Evolutionary conservation across 2,329 filamentous ascomycete genomes (phyloP).

Genomic region (Pseudogymnoascus sp.): DNA sequence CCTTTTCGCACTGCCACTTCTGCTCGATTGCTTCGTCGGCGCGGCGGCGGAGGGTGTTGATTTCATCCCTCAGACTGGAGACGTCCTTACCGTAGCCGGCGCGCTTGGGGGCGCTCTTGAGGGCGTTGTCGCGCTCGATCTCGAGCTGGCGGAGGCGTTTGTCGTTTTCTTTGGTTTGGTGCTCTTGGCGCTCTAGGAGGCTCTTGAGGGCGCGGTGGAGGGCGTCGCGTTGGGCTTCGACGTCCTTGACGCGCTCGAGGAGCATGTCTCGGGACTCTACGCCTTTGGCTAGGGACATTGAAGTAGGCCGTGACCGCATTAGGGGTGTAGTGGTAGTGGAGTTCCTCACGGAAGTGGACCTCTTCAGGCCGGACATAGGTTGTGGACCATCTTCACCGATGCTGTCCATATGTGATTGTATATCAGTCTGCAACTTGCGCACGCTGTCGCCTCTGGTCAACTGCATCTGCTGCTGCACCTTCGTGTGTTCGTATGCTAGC

Average conservation of each 20-base stretch:
- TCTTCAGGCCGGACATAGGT: slow-evolving; percentile 47
- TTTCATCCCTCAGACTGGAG: slow-evolving; percentile 68
- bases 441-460: background rate
- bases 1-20: slow-evolving; percentile 94
- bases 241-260: slow-evolving; percentile 77
- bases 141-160: slow-evolving; percentile 74
- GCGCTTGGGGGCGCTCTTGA: slow-evolving; percentile 61
- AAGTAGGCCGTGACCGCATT: slow-evolving; percentile 6
- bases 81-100: slow-evolving; percentile 82
- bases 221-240: slow-evolving; percentile 88
- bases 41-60: slow-evolving; percentile 72
- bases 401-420: slow-evolving; percentile 37
- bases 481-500: slow-evolving; percentile 58
- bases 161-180: slow-evolving; percentile 73
- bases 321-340: slow-evolving; percentile 13
- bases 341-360: slow-evolving; percentile 43
- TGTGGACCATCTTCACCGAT: slow-evolving; percentile 53
- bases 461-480: slow-evolving; percentile 8
- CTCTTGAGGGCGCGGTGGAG: slow-evolving; percentile 80
- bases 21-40: slow-evolving; percentile 92
- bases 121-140: slow-evolving; percentile 65
- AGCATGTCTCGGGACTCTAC: slow-evolving; percentile 54
- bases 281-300: slow-evolving; percentile 22
- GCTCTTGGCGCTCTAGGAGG: slow-evolving; percentile 75
- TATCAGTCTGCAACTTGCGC: slow-evolving; percentile 40